Evolutionary conservation across 1,284 basidiomycete species (phyloP).

Genomic region (Laetiporus sulphureus): DNA sequence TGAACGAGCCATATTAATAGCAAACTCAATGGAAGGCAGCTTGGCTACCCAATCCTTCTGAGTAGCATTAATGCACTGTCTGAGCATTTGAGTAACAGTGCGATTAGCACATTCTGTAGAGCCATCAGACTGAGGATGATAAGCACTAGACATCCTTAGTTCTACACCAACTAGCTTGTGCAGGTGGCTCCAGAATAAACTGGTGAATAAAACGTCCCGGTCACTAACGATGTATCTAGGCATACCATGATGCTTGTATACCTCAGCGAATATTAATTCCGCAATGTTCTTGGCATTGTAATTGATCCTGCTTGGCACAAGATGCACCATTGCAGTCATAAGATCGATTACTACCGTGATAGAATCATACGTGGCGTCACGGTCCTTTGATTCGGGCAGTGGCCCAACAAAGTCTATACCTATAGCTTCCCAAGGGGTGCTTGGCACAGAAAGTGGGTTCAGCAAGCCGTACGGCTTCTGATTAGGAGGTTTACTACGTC

Average conservation of each 20-base stretch:
- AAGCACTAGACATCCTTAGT: conserved; percentile 33
- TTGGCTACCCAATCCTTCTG: conserved; percentile 32
- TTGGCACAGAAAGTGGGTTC: conserved; percentile 14
- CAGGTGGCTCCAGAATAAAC: conserved; percentile 33
- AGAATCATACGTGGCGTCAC: conserved; percentile 22
- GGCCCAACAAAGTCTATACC: conserved; percentile 32
- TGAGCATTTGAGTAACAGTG: conserved; percentile 31
- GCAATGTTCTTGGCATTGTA: conserved; percentile 30
- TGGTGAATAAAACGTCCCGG: conserved; percentile 34
- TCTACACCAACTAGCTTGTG: conserved; percentile 27
- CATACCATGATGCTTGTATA: conserved; percentile 35
- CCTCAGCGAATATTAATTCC: conserved; percentile 28
- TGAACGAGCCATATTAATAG: conserved; percentile 19
- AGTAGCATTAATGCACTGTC: conserved; percentile 22
- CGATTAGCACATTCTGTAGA: conserved; percentile 32
- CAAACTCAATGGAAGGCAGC: conserved; percentile 31
- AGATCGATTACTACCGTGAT: conserved; percentile 27
- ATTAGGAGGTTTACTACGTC: conserved; percentile 16
- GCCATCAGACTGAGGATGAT: conserved; percentile 38
- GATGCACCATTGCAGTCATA: conserved; percentile 25
- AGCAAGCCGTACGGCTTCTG: conserved; percentile 19
- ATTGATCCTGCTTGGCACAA: conserved; percentile 20
- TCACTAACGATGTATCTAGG: conserved; percentile 34
- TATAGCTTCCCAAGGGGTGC: conserved; percentile 22
- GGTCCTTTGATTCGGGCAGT: conserved; percentile 22